Evolutionary conservation across 1,139 yeast species (phyloP).

Genomic region (Yamadazyma trypodendri): DNA sequence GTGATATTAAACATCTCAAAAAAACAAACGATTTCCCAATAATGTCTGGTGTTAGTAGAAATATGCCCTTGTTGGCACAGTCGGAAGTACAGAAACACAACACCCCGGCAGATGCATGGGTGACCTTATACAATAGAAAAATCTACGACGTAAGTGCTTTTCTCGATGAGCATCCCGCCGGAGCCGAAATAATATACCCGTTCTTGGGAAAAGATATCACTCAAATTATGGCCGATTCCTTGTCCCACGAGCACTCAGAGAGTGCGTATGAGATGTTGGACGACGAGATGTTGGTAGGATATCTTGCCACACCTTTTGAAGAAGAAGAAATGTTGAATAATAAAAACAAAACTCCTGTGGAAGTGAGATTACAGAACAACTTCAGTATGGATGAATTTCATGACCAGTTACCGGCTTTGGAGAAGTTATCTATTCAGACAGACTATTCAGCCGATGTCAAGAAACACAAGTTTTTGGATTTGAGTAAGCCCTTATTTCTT

Average conservation of each 20-base stretch:
- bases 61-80: conserved; percentile 34
- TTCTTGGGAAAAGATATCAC: conserved; percentile 87
- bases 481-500: conserved; percentile 72
- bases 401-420: conserved; percentile 68
- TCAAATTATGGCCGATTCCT: conserved; percentile 66
- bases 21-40: not conserved
- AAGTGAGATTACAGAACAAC: conserved; percentile 32
- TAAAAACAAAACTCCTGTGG: conserved; percentile 42
- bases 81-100: conserved; percentile 51
- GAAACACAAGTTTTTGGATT: conserved; percentile 83
- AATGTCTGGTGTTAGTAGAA: conserved; percentile 18
- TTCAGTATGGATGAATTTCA: conserved; percentile 43
- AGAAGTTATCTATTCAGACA: conserved; percentile 71
- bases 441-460: conserved; percentile 69
- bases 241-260: conserved; percentile 76
- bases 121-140: conserved; percentile 68
- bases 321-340: conserved; percentile 44
- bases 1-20: too few relatives aligned
- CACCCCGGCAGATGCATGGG: conserved; percentile 65
- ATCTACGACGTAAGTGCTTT: conserved; percentile 81
- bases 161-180: conserved; percentile 85
- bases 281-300: conserved; percentile 58
- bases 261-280: conserved; percentile 86
- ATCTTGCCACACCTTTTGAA: conserved; percentile 46
- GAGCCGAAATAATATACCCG: conserved; percentile 69